Conservation (phyloP, 2,329 filamentous ascomycete species). For the Fusarium verrucosum region DNA sequence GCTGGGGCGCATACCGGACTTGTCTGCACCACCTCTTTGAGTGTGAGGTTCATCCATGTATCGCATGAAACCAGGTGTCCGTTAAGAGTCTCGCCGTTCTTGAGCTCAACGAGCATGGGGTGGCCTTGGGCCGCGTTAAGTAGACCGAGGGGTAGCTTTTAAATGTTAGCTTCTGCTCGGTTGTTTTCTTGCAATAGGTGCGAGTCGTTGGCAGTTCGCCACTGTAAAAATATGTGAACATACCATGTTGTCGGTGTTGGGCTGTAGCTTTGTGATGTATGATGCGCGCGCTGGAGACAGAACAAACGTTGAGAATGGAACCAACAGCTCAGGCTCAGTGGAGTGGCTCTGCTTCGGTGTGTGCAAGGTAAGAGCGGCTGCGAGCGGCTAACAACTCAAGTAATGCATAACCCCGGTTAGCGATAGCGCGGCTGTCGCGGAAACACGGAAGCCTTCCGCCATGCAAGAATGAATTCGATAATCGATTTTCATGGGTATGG, state of each 20-base stretch:
- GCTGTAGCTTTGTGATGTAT: conserved; percentile 34
- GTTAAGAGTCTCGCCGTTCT: conserved; percentile 97
- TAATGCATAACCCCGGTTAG: conserved; percentile 43
- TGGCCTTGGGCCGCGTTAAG: conserved; percentile 96
- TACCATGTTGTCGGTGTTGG: conserved; percentile 42
- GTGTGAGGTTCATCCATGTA: conserved; percentile 99
- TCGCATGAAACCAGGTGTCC: conserved; percentile 96
- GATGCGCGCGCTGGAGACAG: conserved; percentile 36
- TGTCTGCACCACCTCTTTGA: conserved; percentile 97
- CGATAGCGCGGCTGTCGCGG: background rate
- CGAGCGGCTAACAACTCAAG: conserved; percentile 23
- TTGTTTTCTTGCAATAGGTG: conserved; percentile 1
- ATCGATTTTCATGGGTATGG: background rate
- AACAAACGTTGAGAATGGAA: conserved; percentile 40
- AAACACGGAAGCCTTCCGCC: conserved; percentile 28
- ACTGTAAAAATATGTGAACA: background rate
- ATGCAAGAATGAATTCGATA: conserved; percentile 6
- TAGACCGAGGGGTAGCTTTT: conserved; percentile 77
- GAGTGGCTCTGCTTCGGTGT: conserved; percentile 45
- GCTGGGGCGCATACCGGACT: conserved; percentile 69
- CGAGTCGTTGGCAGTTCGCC: background rate
- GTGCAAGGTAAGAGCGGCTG: conserved; percentile 31
- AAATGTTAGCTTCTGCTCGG: conserved; percentile 37
- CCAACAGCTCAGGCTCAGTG: conserved; percentile 34
- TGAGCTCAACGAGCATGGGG: conserved; percentile 96